Evolutionary conservation across 2,329 filamentous ascomycete species (phyloP), one percentile per base, ranked within the genome.

Genomic region (Fusarium tanahbumbuense): DNA sequence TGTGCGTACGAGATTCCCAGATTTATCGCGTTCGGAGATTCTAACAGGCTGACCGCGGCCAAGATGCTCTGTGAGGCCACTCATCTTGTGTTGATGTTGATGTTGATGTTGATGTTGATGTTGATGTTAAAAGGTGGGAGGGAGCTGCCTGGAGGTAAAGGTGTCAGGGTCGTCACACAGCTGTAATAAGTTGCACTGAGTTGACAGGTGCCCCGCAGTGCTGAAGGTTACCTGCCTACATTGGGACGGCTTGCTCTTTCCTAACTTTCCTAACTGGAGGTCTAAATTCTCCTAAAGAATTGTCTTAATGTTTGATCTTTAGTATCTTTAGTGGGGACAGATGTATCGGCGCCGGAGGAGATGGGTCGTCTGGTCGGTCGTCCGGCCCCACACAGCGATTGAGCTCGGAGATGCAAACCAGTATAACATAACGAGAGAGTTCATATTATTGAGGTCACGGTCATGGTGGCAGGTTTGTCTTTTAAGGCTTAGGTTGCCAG

Each of bases 21-120:
- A 78, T 53, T 77, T 81, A 67, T 82, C 81, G 3, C 80, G 75
- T 66, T 83, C 81, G 3, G 72, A 41, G 5, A 83, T 70, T 27
- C 81, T 76, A 12, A 80, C 61, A 7, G 75, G 73, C 25, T 64
- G 49, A 15, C 72, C 73, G 23, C 63, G 69, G 8, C 74, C 72
- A 27, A 80, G 66, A 15, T 75, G 66, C 2, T 58, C 50, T 8
- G 72, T 67, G 20, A 78, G 67, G 9, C 56, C 61, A n/a, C 57
- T 74, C 73, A 27, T 73, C 18, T 28, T 42, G 66, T 28, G 27
- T 40, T 61, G 53, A 16, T 55, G 60, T 48, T 54, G 54, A 40
- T 50, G 40, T 34, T 61, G 53, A 16, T 55, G 60, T 49, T 54
- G 54, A 40, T 50, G 42, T 34, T 54, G 54, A 40, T 50, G 42